Conservation (phyloP, 371 early-diverging fungal species). For the Mortierella sp. region DNA sequence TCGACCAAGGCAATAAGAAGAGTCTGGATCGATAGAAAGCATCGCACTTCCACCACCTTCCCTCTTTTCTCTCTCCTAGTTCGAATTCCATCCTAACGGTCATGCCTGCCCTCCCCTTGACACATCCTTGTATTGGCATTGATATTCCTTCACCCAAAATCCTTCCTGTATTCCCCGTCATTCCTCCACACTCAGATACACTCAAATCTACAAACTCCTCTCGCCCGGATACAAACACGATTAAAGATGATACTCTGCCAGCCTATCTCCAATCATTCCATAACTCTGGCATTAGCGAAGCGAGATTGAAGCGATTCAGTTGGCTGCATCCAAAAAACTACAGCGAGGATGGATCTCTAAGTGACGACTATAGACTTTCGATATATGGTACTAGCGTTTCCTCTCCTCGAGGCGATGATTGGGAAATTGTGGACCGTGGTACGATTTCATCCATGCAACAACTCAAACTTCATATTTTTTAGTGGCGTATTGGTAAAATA, state of each 20-base stretch:
- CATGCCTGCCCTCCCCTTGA: background rate
- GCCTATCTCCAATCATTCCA: constrained; percentile 37
- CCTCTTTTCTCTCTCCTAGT: background rate
- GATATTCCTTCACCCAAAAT: background rate
- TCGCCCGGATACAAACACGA: background rate
- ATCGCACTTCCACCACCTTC: background rate
- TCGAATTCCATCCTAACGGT: constrained; percentile 7
- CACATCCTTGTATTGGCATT: background rate
- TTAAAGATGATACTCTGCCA: constrained; percentile 9
- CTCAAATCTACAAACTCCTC: background rate
- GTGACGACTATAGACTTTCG: constrained; percentile 34
- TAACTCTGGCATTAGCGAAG: constrained; percentile 36
- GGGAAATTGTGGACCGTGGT: constrained; percentile 47
- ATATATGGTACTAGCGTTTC: constrained; percentile 45
- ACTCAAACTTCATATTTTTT: background rate
- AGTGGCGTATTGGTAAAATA: background rate
- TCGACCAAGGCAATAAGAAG: too few relatives aligned
- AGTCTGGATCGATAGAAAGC: too few relatives aligned
- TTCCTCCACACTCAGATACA: background rate
- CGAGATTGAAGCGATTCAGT: constrained; percentile 30
- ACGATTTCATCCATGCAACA: background rate
- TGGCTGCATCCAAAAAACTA: constrained; percentile 51
- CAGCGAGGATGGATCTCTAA: constrained; percentile 29
- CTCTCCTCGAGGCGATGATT: constrained; percentile 50
- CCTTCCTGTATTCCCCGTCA: background rate